Evolutionary conservation across 2,329 filamentous ascomycete genomes (phyloP).

Genomic region (Tolypocladium guangdongense): DNA sequence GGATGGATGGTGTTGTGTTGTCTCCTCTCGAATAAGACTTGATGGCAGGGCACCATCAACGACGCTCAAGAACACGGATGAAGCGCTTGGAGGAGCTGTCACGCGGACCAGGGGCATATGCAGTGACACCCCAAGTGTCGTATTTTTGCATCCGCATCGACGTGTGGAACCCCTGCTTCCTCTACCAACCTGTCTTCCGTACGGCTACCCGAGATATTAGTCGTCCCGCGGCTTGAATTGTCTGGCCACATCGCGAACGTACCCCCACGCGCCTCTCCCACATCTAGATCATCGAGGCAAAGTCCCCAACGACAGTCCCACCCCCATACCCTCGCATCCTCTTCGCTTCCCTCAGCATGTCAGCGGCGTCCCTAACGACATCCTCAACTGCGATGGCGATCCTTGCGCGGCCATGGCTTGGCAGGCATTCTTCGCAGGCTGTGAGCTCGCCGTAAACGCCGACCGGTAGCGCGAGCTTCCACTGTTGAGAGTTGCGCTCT

Average conservation of each 20-base stretch:
- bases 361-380: too few species aligned
- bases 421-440: too few species aligned
- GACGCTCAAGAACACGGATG: not conserved
- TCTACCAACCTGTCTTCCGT: not conserved
- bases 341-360: not conserved
- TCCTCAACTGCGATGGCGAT: too few species aligned
- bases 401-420: too few species aligned
- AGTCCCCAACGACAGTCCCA: not conserved
- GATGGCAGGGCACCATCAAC: not conserved
- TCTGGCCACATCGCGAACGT: not conserved
- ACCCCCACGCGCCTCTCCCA: not conserved
- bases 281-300: not conserved
- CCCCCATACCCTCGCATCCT: not conserved
- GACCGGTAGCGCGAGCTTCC: too few species aligned
- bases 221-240: not conserved
- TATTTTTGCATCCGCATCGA: not conserved
- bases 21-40: not conserved
- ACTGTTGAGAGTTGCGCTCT: too few species aligned
- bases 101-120: not conserved
- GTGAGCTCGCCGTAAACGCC: too few species aligned
- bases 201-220: not conserved
- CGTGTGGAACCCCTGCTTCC: not conserved
- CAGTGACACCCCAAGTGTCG: not conserved
- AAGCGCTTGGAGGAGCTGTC: not conserved
- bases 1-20: not conserved